Conservation (phyloP, 805 yeast genomes). For the Candida palmyrensis region DNA sequence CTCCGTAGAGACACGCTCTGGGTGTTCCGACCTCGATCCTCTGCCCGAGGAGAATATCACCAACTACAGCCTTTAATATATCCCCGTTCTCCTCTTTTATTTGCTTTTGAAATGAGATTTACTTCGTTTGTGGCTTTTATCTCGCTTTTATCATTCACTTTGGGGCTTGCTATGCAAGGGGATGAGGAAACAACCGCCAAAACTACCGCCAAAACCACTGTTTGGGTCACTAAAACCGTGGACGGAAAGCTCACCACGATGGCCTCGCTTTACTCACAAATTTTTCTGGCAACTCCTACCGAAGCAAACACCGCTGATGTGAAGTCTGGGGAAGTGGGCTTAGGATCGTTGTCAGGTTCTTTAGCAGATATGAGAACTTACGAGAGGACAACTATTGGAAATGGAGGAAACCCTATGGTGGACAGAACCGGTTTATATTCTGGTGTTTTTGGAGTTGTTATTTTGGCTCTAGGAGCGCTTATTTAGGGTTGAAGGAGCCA, state of each 20-base stretch:
- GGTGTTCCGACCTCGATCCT: too few species aligned
- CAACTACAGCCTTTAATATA: too few species aligned
- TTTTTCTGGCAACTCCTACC: conserved; percentile 19
- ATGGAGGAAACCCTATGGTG: conserved; percentile 6
- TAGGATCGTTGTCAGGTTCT: conserved; percentile 22
- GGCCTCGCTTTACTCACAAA: conserved; percentile 18
- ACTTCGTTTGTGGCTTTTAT: too few species aligned
- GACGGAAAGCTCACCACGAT: conserved; percentile 24
- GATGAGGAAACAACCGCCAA: conserved; percentile 11
- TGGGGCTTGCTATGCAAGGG: conserved; percentile 16
- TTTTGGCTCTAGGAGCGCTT: conserved; percentile 10
- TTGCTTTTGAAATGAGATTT: too few species aligned
- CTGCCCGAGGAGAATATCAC: too few species aligned
- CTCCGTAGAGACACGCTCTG: too few species aligned
- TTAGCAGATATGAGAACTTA: conserved; percentile 29
- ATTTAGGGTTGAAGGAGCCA: too few species aligned
- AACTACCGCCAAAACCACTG: conserved; percentile 21
- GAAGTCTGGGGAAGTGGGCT: conserved; percentile 24
- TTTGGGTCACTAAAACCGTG: conserved; percentile 30
- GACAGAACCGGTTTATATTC: conserved; percentile 6
- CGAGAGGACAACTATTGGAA: conserved; percentile 19
- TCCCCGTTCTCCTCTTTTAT: too few species aligned
- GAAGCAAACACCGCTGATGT: conserved; percentile 13
- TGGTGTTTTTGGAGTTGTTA: conserved; percentile 12
- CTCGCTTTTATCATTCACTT: conserved; percentile 6